Evolutionary conservation across 768 basidiomycete species (phyloP), one percentile per base, ranked within the genome.

Genomic region (Chalciporus pseudorubinellus): DNA sequence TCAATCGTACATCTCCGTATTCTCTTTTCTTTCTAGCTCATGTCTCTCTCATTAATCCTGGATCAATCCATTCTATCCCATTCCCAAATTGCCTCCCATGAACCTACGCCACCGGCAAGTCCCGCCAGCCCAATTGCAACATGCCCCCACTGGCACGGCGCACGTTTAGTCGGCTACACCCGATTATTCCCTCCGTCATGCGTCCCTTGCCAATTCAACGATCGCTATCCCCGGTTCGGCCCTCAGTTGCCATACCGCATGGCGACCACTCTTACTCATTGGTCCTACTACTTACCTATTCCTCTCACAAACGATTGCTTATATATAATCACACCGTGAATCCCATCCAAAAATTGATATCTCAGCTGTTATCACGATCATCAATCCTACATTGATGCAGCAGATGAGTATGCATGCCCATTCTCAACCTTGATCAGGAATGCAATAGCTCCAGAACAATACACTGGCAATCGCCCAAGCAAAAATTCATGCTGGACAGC

Each of bases 71-170:
- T 14, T n/a, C 34, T 4, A 7, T n/a, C 34, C 10, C 16, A 36
- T 36, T 36, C 34, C 34, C 34, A 36, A 36, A 16, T 36, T 36
- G 10, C 34, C 19, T 29, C 44, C 48, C 55, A 51, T 58, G 52
- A 60, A 46, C 56, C 7, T 24, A 47, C 64, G 65, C 65, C 65
- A 69, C 60, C 67, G 65, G 65, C 39, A 48, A 21, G 14, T 44
- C 31, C 65, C 65, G 64, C 46, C 11, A 3, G 16, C n/a, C n/a
- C n/a, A n/a, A 43, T 41, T 31, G 41, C 20, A 44, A 22, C 16
- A 9, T 14, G 34, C 31, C 43, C 44, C 46, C 24, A 31, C 8
- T 31, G 7, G 29, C 29, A 28, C 26, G 26, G 33, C 43, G 36
- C 33, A 22, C 20, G 36, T 22, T 20, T 9, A 39, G 28, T 60